phyloP scores from a whole-genome alignment of 768 basidiomycete genomes.

The Sarcomyxa edulis region DNA sequence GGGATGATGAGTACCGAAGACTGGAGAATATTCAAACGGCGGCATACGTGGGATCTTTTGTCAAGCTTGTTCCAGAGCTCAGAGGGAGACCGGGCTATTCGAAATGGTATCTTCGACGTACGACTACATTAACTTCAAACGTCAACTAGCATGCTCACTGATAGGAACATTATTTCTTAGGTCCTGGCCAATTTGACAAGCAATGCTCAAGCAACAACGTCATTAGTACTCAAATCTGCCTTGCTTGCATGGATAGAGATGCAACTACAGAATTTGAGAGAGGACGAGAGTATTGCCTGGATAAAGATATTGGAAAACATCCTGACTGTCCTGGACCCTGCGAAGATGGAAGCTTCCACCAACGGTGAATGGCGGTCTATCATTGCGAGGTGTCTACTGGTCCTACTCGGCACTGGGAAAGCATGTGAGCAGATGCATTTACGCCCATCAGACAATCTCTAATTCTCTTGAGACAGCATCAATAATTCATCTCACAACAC shows the following conservation, averaged over 20 bases:
- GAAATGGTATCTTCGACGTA: constrained; percentile 66
- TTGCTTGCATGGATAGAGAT: constrained; percentile 82
- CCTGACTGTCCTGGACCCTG: constrained; percentile 39
- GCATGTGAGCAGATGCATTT: constrained; percentile 18
- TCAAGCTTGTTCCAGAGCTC: constrained; percentile 78
- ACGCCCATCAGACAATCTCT: constrained; percentile 7
- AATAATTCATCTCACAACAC: constrained; percentile 13
- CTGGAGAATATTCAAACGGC: constrained; percentile 73
- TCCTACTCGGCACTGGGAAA: constrained; percentile 28
- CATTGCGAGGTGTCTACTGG: constrained; percentile 45
- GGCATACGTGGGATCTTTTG: constrained; percentile 87
- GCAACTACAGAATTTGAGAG: constrained; percentile 39
- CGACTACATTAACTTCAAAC: not conserved
- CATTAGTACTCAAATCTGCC: constrained; percentile 65
- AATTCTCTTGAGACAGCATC: constrained; percentile 11
- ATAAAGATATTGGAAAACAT: constrained; percentile 63
- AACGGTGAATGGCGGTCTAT: constrained; percentile 56
- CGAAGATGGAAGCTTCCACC: constrained; percentile 49
- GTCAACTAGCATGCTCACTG: not conserved
- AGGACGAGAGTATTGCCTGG: constrained; percentile 53
- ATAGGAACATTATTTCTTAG: constrained; percentile 29
- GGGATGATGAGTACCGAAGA: constrained; percentile 73
- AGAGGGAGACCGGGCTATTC: constrained; percentile 42
- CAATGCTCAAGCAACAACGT: constrained; percentile 62
- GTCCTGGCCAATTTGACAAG: constrained; percentile 72